Evolutionary conservation across 2,329 filamentous ascomycete genomes (phyloP).

Genomic region (Fusarium luffae): DNA sequence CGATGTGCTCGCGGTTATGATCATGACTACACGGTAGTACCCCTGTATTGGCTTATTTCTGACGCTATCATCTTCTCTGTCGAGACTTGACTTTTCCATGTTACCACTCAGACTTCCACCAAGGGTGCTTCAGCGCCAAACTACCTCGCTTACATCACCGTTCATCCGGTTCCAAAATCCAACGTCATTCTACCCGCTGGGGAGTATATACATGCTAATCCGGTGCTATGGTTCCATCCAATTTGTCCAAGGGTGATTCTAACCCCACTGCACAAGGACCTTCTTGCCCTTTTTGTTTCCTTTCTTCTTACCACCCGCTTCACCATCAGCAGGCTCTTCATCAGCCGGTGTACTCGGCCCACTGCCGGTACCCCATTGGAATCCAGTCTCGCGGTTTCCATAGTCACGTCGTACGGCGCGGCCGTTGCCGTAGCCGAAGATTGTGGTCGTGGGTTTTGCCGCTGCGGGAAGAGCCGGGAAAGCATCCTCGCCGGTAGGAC

Average conservation of each 20-base stretch:
- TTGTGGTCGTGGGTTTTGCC: constrained; percentile 72
- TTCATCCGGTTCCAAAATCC: neutral
- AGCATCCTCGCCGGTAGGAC: constrained; percentile 62
- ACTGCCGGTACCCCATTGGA: constrained; percentile 60
- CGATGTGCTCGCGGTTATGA: neutral
- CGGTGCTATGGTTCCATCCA: neutral
- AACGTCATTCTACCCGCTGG: neutral
- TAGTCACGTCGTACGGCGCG: constrained; percentile 65
- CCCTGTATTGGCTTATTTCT: neutral
- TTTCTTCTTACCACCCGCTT: constrained; percentile 60
- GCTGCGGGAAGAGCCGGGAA: constrained; percentile 88
- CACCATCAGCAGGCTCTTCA: constrained; percentile 44
- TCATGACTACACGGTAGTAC: neutral
- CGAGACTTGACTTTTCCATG: neutral
- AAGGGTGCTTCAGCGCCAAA: neutral
- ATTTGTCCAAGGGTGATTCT: constrained; percentile 9
- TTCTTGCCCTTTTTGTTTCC: constrained; percentile 70
- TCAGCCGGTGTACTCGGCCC: constrained; percentile 42
- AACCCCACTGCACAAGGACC: constrained; percentile 71
- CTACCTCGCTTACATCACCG: constrained; percentile 3
- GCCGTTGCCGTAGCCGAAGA: constrained; percentile 69
- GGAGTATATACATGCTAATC: neutral
- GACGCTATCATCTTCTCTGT: neutral
- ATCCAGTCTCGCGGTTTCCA: constrained; percentile 60
- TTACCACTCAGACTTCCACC: neutral